phyloP scores from a whole-genome alignment of 1,139 yeast genomes.

The Kazachstania sp. region DNA sequence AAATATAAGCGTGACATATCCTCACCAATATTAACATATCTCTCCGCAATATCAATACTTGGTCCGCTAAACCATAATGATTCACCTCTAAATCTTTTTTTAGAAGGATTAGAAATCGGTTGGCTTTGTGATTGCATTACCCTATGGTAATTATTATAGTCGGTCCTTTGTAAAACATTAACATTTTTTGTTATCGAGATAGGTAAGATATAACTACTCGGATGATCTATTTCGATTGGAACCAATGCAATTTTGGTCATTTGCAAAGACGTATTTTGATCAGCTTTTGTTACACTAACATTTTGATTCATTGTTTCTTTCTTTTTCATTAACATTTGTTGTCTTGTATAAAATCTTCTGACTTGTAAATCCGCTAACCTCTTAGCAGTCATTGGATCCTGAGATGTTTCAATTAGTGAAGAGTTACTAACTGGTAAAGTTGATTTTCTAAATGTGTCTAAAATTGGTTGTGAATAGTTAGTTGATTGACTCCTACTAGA shows the following conservation, averaged over 20 bases:
- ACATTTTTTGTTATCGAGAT: conserved; percentile 24
- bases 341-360: conserved; percentile 17
- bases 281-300: conserved; percentile 19
- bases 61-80: conserved; percentile 78
- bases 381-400: conserved; percentile 14
- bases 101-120: conserved; percentile 12
- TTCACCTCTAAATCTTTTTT: conserved; percentile 34
- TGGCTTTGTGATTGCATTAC: conserved; percentile 17
- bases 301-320: conserved; percentile 15
- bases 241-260: conserved; percentile 20
- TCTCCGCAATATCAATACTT: conserved; percentile 51
- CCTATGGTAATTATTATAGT: conserved; percentile 24
- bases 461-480: too few species aligned
- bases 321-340: conserved; percentile 15
- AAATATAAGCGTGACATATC: conserved; percentile 15
- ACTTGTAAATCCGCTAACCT: conserved; percentile 19
- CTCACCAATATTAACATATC: conserved; percentile 33
- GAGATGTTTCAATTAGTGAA: not conserved
- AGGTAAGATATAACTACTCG: conserved; percentile 26
- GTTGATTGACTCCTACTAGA: not conserved
- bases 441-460: not conserved
- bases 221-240: conserved; percentile 23
- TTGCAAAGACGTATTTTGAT: conserved; percentile 23
- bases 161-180: conserved; percentile 27
- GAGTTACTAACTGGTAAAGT: not conserved